Evolutionary conservation across 495 filamentous ascomycete genomes (phyloP).

Genomic region (Neurospora terricola): DNA sequence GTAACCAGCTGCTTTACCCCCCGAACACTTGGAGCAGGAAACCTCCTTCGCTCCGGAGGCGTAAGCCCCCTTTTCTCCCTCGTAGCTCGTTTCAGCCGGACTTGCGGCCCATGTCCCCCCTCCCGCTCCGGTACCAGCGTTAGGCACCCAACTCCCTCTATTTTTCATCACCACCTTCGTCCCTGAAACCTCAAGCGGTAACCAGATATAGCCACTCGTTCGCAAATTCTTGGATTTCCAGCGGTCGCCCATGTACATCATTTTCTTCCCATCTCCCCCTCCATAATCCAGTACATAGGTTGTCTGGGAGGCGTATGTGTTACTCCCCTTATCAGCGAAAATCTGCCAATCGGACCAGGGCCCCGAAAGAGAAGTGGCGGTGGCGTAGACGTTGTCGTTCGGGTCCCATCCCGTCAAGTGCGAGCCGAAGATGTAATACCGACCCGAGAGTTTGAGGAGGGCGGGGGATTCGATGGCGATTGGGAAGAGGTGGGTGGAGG

Average conservation of each 20-base stretch:
- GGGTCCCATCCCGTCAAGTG: slow-evolving; percentile 38
- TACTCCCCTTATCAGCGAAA: slow-evolving; percentile 44
- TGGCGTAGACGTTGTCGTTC: slow-evolving; percentile 50
- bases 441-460: slow-evolving; percentile 25
- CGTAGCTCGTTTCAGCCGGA: slow-evolving; percentile 41
- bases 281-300: slow-evolving; percentile 35
- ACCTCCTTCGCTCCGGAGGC: slow-evolving; percentile 23
- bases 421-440: slow-evolving; percentile 33
- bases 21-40: slow-evolving; percentile 39
- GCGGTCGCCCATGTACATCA: slow-evolving; percentile 58
- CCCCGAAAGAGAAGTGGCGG: slow-evolving; percentile 23
- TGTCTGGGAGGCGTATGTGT: slow-evolving; percentile 46
- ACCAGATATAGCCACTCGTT: slow-evolving; percentile 55
- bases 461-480: slow-evolving; percentile 31
- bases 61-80: slow-evolving; percentile 34
- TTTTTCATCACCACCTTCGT: slow-evolving; percentile 43
- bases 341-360: slow-evolving; percentile 49
- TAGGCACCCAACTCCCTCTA: slow-evolving; percentile 43
- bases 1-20: slow-evolving; percentile 38
- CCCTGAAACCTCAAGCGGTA: slow-evolving; percentile 48
- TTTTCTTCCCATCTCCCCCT: slow-evolving; percentile 9
- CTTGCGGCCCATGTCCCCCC: slow-evolving; percentile 26
- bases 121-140: slow-evolving; percentile 8
- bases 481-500: slow-evolving; percentile 31
- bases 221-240: slow-evolving; percentile 51